Evolutionary conservation across 495 filamentous ascomycete genomes (phyloP).

Genomic region (Talaromyces adpressus): DNA sequence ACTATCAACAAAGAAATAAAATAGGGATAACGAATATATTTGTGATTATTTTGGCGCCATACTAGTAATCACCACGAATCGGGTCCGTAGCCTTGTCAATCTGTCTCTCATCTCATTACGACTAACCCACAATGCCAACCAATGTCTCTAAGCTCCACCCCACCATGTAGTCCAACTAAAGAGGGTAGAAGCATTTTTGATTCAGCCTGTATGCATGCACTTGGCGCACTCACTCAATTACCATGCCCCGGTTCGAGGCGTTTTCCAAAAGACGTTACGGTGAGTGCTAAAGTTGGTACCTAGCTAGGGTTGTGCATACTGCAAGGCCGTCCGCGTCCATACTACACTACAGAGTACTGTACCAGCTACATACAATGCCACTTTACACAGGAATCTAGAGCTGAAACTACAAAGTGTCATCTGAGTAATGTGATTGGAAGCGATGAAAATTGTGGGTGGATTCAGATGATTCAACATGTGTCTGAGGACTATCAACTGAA

Average conservation of each 20-base stretch:
- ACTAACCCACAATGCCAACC: neutral
- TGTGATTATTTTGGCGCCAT: neutral
- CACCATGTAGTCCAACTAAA: neutral
- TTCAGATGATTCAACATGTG: neutral
- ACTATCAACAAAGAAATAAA: neutral
- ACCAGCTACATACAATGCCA: neutral
- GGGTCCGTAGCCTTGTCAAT: neutral
- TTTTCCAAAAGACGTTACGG: neutral
- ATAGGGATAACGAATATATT: neutral
- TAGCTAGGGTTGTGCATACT: neutral
- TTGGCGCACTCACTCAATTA: neutral
- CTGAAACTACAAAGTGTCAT: constrained; percentile 1
- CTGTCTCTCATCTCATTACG: neutral
- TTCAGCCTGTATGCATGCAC: neutral
- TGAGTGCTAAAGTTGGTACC: neutral
- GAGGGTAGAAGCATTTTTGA: neutral
- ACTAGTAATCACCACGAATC: neutral
- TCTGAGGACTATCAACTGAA: neutral
- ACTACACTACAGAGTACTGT: neutral
- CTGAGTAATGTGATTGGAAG: neutral
- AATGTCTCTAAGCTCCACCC: neutral
- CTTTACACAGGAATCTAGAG: neutral
- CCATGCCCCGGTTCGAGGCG: neutral
- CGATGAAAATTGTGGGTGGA: neutral
- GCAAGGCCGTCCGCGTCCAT: neutral